Base-by-base conservation (phyloP, 768 basidiomycete species). In the Crepidotus variabilis region DNA sequence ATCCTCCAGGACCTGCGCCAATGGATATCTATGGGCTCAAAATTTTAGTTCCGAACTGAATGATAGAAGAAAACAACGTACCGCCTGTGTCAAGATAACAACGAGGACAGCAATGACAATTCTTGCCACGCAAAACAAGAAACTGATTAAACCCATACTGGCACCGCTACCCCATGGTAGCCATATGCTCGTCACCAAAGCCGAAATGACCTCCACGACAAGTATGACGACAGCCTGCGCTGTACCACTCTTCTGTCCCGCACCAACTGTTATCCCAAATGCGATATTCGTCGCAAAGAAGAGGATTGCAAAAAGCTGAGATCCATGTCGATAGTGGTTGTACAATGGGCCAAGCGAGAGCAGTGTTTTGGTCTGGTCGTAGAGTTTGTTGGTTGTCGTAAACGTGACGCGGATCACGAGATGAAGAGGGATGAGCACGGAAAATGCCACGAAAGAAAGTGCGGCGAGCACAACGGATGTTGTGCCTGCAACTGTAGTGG, bases 131-230 rank as follows among this genome's bases (percentile, higher is more conserved):
- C 92, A 94, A 64, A 96, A 88, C 65, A 97, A 75, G 77, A 98
- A 98, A 68, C 92, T 94, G 57, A 96, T 87, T 34, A 94, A 78
- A 13, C 95, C 96, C 97, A 98, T 98, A 59, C 93, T 91, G 1
- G 96, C 94, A 1, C 96, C 94, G 52, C 89, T 89, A 28, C 92
- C 93, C 96, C 96, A 99, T 16, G 95, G 95, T 57, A 97, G 80
- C 93, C 93, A 97, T 32, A 96, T 77, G 59, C 91, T 94, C 32
- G 95, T 97, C 23, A 91, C 84, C 56, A 98, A 75, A 5, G 94
- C 92, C 46, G 90, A 86, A 20, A 79, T 78, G 14, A 99, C 88
- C 69, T 99, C 97, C 18, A 93, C 82, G 28, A 97, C 80, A 23
- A 98, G 78, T 60, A 99, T 86, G 53, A 98, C 79, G 61, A 96